A percentile compares a stretch with the other conserved stretches of the same genome.
Conservation (phyloP, 306 rosid species). For the Abrus precatorius region DNA sequence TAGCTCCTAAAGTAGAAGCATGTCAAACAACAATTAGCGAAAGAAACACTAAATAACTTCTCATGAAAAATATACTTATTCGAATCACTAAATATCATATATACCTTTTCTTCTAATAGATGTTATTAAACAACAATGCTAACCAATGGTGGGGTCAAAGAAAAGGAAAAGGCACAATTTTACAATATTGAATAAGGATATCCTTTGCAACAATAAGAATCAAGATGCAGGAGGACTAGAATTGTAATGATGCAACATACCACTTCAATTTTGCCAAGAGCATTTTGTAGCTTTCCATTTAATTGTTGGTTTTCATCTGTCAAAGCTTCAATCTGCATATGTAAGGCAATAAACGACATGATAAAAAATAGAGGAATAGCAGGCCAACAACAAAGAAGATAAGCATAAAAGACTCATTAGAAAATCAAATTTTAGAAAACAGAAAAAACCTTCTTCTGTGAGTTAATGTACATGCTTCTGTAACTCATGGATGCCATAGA, state of each 20-base stretch:
- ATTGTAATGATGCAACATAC: slow-evolving; percentile 54
- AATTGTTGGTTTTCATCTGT: slow-evolving; percentile 60
- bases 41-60: slow-evolving; percentile 6
- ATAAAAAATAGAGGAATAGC: not conserved
- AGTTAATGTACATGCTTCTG: slow-evolving; percentile 59
- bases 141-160: not conserved
- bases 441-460: slow-evolving; percentile 69
- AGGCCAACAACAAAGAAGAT: not conserved
- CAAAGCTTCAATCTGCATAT: slow-evolving; percentile 67
- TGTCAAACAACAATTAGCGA: not conserved
- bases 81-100: not conserved
- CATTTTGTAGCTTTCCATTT: slow-evolving; percentile 59
- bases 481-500: slow-evolving; percentile 43
- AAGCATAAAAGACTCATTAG: not conserved
- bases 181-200: not conserved
- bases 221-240: not conserved
- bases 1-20: slow-evolving; percentile 13
- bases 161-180: not conserved
- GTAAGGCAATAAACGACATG: not conserved
- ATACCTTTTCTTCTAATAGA: not conserved
- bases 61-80: slow-evolving; percentile 6
- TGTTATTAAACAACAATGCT: not conserved
- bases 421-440: not conserved
- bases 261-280: slow-evolving; percentile 70
- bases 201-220: slow-evolving; percentile 21